Conservation (phyloP, 2,329 filamentous ascomycete genomes). For the Talaromyces sp. region DNA sequence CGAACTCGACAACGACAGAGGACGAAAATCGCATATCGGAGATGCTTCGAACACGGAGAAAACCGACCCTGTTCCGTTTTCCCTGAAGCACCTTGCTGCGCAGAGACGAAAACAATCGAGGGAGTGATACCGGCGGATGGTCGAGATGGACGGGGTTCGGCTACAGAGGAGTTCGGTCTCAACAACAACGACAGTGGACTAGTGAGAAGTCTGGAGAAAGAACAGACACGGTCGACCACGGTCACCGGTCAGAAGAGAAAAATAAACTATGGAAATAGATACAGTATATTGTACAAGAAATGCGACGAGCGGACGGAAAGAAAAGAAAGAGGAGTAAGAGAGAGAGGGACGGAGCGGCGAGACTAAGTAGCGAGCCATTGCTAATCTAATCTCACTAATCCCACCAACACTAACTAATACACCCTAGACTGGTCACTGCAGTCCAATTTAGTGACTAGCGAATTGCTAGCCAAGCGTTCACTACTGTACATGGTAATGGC, state of each 20-base stretch:
- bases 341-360: constrained; percentile 20
- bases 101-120: background rate
- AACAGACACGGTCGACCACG: background rate
- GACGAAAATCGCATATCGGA: constrained; percentile 13
- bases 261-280: constrained; percentile 28
- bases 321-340: constrained; percentile 17
- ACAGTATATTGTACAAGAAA: constrained; percentile 30
- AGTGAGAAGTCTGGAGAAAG: background rate
- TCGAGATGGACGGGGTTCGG: constrained; percentile 5
- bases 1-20: constrained; percentile 8
- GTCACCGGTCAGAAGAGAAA: constrained; percentile 5
- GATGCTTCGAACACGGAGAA: background rate
- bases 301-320: constrained; percentile 18
- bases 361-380: constrained; percentile 19
- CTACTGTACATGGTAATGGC: background rate
- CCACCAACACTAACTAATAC: background rate
- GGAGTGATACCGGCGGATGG: background rate
- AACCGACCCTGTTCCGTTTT: background rate
- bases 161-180: constrained; percentile 9
- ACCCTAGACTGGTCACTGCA: background rate
- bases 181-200: background rate
- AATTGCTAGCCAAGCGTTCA: background rate
- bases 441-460: background rate
- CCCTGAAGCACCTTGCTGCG: background rate
- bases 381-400: constrained; percentile 8